Percentiles rank a stretch among this genome's conserved stretches.
These are phyloP conservation scores for Agapanthus africanus DNA, from an alignment of 106 monocot species.

Conservation along the genomic window DNA sequence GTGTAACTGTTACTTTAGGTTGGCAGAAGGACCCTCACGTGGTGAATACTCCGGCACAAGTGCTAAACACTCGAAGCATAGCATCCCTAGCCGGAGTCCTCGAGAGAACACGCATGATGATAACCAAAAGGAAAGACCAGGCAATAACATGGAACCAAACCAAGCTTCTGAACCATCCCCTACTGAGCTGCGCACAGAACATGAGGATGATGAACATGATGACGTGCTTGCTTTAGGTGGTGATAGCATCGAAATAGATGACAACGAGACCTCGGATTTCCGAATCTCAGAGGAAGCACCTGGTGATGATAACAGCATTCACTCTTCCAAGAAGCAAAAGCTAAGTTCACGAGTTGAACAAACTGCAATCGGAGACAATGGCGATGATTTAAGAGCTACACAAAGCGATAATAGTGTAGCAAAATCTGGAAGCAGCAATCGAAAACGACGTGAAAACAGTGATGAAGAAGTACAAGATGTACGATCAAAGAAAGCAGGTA, in stretches of 20 bases:
- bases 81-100: no score
- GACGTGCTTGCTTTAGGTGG: no score
- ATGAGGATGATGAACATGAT: slow-evolving; percentile 15
- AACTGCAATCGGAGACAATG: slow-evolving; percentile 15
- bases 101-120: slow-evolving; percentile 19
- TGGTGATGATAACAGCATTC: no score
- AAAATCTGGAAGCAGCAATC: slow-evolving; percentile 40
- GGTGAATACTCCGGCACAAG: slow-evolving; percentile 20
- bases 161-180: no score
- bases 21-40: slow-evolving; percentile 16
- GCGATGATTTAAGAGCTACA: no score
- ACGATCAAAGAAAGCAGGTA: no score
- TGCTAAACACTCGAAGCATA: slow-evolving; percentile 22
- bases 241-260: no score
- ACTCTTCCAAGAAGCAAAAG: slow-evolving; percentile 44
- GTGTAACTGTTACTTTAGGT: slow-evolving; percentile 21
- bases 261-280: slow-evolving; percentile 45
- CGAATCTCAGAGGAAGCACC: slow-evolving; percentile 27
- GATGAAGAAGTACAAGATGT: slow-evolving; percentile 43
- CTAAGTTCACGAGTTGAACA: slow-evolving; percentile 44
- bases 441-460: slow-evolving; percentile 27
- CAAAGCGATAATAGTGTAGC: no score
- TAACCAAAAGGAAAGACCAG: slow-evolving; percentile 20
- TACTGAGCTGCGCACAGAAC: slow-evolving; percentile 35
- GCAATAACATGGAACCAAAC: slow-evolving; percentile 18